Percentiles rank a stretch among this genome's conserved stretches.
These are phyloP conservation scores for Xylaria digitata DNA, from an alignment of 2,329 filamentous ascomycete species.

Conservation along the genomic window DNA sequence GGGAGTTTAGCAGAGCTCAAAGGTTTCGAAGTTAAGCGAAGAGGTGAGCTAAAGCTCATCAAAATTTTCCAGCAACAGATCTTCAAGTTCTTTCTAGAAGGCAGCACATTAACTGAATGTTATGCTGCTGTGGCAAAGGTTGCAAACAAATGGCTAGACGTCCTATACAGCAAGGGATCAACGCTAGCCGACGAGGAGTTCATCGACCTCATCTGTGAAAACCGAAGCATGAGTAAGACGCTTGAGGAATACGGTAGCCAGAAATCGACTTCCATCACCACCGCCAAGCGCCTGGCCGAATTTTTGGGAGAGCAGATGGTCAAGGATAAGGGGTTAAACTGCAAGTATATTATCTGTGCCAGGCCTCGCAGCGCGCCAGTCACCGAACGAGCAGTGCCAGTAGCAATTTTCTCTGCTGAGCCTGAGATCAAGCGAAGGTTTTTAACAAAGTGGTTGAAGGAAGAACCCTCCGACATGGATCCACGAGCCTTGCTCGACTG, in stretches of 20 bases:
- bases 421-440: conserved; percentile 88
- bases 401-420: conserved; percentile 97
- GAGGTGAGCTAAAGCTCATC: conserved; percentile 98
- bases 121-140: conserved; percentile 94
- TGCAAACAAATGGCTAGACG: conserved; percentile 96
- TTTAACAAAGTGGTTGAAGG: conserved; percentile 93
- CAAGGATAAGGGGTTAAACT: conserved; percentile 98
- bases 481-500: conserved; percentile 91
- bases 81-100: conserved; percentile 99
- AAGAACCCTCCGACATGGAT: conserved; percentile 91
- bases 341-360: conserved; percentile 98
- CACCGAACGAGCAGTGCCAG: conserved; percentile 92
- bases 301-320: conserved; percentile 99
- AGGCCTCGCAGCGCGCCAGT: conserved; percentile 89
- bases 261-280: conserved; percentile 99
- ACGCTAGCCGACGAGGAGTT: conserved; percentile 96
- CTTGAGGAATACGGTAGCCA: conserved; percentile 95
- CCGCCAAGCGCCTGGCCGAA: conserved; percentile 91
- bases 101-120: conserved; percentile 85
- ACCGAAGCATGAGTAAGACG: conserved; percentile 97
- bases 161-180: conserved; percentile 86
- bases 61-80: conserved; percentile 99
- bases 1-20: conserved; percentile 95
- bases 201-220: conserved; percentile 99
- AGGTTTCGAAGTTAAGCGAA: conserved; percentile 95